phyloP scores from a whole-genome alignment of 495 filamentous ascomycete species.

The Talaromyces trachyspermus region DNA sequence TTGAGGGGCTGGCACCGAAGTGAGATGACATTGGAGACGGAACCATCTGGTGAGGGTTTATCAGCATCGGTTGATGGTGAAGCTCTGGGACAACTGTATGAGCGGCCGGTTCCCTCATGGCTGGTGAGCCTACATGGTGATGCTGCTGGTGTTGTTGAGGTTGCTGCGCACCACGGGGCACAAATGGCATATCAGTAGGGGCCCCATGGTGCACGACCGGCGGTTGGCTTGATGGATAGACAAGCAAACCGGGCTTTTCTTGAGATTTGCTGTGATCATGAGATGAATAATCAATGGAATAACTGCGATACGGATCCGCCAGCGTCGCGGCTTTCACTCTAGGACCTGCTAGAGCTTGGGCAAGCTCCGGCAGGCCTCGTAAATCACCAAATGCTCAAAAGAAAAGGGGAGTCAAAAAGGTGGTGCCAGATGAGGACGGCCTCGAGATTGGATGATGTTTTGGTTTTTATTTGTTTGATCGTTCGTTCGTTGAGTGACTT shows the following conservation, averaged over 20 bases:
- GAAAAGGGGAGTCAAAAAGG: not conserved
- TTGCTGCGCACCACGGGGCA: constrained; percentile 22
- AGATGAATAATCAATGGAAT: constrained; percentile 30
- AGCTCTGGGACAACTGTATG: constrained; percentile 23
- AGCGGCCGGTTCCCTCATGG: constrained; percentile 20
- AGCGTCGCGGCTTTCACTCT: constrained; percentile 37
- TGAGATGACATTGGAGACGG: constrained; percentile 25
- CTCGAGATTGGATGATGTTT: not conserved
- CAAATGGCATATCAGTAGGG: constrained; percentile 23
- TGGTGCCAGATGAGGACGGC: not conserved
- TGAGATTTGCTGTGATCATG: constrained; percentile 28
- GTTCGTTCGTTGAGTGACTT: too few species aligned
- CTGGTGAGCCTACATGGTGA: constrained; percentile 17
- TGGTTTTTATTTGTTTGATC: not conserved
- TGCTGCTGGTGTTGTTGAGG: constrained; percentile 15
- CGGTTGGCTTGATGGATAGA: constrained; percentile 24
- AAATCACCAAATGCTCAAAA: constrained; percentile 1
- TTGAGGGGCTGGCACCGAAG: constrained; percentile 24
- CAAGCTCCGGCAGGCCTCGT: constrained; percentile 29
- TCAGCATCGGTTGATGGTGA: constrained; percentile 18
- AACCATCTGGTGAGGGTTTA: constrained; percentile 26
- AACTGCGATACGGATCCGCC: constrained; percentile 36
- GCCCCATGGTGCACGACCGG: constrained; percentile 23
- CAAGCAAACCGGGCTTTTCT: constrained; percentile 26
- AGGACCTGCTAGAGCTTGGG: constrained; percentile 30